Evolutionary conservation across 768 basidiomycete genomes (phyloP), one percentile per base, ranked within the genome.

Genomic region (Boletus coccyginus): DNA sequence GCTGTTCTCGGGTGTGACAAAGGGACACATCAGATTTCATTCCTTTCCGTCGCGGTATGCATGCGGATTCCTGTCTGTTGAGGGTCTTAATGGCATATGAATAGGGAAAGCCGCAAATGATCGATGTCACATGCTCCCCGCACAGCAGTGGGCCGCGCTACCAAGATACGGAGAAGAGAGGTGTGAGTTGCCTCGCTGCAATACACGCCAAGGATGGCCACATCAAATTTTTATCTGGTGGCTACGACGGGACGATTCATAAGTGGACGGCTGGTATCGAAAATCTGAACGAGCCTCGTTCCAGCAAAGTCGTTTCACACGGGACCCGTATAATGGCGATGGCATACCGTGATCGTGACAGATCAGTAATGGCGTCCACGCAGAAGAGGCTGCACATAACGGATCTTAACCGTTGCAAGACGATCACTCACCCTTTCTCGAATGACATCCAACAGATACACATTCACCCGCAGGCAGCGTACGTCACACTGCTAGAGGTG

Each of bases 401-500:
- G 58, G 72, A 77, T 65, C 64, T 83, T 57, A 70, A 66, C 56
- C 73, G 76, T 53, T 62, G 68, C 44, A 61, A 60, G 33, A 64
- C 64, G 46, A 57, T 58, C 49, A 59, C 66, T 13, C 67, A 70
- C 44, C 67, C 63, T 19, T 64, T 78, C 56, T 78, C 73, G 35
- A 75, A 77, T 53, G 63, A 57, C 13, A 66, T 80, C 27, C 66
- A 73, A 53, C 80, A 81, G 50, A 73, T 82, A 49, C 80, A 82
- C 60, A 63, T 76, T 27, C 75, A 80, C 56, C 77, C 76, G 40
- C 73, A 80, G 55, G 71, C 64, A 49, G 66, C 69, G n/a, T 66
- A 74, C 52, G 58, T 84, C 52, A 73, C 76, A 19, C 66, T 80
- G 41, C 66, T 82, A 24, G 81, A 84, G 75, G 81, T 77, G 60